These are phyloP conservation scores for Lachancea lanzarotensis DNA, from an alignment of 805 yeast species.

Conservation along the genomic window DNA sequence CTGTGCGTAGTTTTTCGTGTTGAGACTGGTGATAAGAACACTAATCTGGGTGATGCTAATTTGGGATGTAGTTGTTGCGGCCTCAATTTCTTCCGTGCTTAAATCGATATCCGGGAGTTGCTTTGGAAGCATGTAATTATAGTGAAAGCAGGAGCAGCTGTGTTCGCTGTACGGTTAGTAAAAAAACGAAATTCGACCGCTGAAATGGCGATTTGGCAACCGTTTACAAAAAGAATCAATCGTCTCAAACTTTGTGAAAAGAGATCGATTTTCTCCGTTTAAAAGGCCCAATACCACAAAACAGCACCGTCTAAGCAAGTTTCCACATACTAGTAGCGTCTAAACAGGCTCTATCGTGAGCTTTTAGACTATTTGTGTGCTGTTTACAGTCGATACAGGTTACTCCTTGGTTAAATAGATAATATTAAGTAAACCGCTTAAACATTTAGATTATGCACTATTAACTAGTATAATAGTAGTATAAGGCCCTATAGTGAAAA, in stretches of 20 bases:
- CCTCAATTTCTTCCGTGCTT: conserved; percentile 18
- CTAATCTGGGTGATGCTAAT: conserved; percentile 26
- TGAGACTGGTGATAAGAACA: conserved; percentile 22
- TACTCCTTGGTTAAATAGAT: no score
- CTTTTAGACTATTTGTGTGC: background rate
- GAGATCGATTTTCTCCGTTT: background rate
- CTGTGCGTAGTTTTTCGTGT: conserved; percentile 15
- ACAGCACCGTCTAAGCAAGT: background rate
- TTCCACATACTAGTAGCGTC: background rate
- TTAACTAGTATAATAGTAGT: no score
- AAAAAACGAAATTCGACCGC: no score
- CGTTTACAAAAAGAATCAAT: background rate
- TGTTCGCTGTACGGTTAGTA: background rate
- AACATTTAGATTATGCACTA: no score
- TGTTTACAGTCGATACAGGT: background rate
- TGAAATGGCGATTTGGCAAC: no score
- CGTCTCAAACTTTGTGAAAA: background rate
- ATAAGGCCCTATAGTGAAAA: no score
- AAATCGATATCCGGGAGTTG: conserved; percentile 1
- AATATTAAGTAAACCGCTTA: no score
- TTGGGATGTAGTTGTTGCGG: conserved; percentile 23
- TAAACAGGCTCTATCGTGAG: background rate
- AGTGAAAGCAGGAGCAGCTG: background rate
- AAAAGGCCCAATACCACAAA: background rate
- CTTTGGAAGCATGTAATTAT: conserved; percentile 8